Conservation (phyloP, 148 eudicot genomes). For the Dianthus caryophyllus region DNA sequence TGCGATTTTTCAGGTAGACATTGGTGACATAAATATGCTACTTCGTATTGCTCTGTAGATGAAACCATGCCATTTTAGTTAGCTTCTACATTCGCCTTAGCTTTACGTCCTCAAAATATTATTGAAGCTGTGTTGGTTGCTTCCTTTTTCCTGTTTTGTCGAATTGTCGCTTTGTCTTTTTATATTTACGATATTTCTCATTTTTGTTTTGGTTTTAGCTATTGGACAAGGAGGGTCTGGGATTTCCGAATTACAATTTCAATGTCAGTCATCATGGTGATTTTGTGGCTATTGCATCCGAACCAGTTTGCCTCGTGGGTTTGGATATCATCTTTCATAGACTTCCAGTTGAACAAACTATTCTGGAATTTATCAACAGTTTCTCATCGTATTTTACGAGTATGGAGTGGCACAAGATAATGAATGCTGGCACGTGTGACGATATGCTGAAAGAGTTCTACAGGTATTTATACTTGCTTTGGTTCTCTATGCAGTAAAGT, state of each 20-base stretch:
- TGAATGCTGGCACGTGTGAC: constrained; percentile 40
- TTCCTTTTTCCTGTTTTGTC: not conserved
- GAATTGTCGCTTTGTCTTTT: not conserved
- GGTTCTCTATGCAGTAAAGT: not conserved
- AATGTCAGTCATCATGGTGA: constrained; percentile 87
- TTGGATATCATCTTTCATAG: constrained; percentile 57
- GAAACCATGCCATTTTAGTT: not conserved
- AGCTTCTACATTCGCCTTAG: not conserved
- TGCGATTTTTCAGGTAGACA: not conserved
- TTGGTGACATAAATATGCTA: not conserved
- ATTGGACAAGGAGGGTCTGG: constrained; percentile 22
- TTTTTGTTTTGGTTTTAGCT: constrained; percentile 33
- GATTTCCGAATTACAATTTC: constrained; percentile 75
- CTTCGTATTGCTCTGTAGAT: not conserved
- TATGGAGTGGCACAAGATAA: constrained; percentile 57
- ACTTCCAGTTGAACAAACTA: constrained; percentile 40
- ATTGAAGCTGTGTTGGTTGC: not conserved
- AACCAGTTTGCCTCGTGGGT: constrained; percentile 83
- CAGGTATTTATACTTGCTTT: constrained; percentile 34
- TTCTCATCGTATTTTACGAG: constrained; percentile 62
- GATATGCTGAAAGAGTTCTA: constrained; percentile 45
- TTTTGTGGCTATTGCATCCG: constrained; percentile 87
- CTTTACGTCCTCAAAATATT: not conserved
- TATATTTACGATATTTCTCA: not conserved
- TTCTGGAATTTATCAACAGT: constrained; percentile 41